A percentile compares a stretch with the other conserved stretches of the same genome.
These are phyloP conservation scores for Peziza echinospora DNA, from an alignment of 495 filamentous ascomycete genomes.

Conservation along the genomic window DNA sequence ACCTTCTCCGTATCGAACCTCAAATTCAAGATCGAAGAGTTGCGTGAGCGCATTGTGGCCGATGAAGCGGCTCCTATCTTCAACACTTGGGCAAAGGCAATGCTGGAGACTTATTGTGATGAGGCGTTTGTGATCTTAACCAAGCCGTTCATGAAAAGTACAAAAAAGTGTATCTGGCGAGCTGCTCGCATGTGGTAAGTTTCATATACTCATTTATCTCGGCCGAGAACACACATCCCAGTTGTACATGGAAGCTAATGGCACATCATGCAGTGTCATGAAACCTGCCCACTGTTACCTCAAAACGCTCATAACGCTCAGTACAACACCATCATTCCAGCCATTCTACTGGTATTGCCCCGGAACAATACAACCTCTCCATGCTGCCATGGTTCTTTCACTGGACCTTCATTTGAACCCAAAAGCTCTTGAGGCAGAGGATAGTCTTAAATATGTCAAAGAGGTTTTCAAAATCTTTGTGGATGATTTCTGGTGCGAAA, in stretches of 20 bases:
- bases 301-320: no score
- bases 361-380: slow-evolving; percentile 35
- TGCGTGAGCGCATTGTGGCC: slow-evolving; percentile 16
- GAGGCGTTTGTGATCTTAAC: slow-evolving; percentile 33
- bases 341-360: slow-evolving; percentile 39
- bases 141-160: slow-evolving; percentile 34
- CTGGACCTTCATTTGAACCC: slow-evolving; percentile 35
- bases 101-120: slow-evolving; percentile 14
- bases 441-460: slow-evolving; percentile 30
- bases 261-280: no score
- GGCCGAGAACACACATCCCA: no score
- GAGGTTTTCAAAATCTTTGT: slow-evolving; percentile 31
- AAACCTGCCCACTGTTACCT: no score
- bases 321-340: slow-evolving; percentile 31
- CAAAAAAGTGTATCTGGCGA: slow-evolving; percentile 33
- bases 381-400: slow-evolving; percentile 36
- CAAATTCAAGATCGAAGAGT: slow-evolving; percentile 12
- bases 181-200: no score
- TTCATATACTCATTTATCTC: no score
- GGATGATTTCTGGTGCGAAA: no score
- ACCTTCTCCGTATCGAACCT: slow-evolving; percentile 14
- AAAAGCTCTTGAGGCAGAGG: slow-evolving; percentile 27
- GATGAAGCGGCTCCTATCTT: slow-evolving; percentile 8
- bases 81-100: slow-evolving; percentile 17
- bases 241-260: no score